A percentile compares a stretch with the other conserved stretches of the same genome.
These are phyloP conservation scores for Plasmodium gaboni DNA, from an alignment of 169 alveolate species.

Conservation along the genomic window DNA sequence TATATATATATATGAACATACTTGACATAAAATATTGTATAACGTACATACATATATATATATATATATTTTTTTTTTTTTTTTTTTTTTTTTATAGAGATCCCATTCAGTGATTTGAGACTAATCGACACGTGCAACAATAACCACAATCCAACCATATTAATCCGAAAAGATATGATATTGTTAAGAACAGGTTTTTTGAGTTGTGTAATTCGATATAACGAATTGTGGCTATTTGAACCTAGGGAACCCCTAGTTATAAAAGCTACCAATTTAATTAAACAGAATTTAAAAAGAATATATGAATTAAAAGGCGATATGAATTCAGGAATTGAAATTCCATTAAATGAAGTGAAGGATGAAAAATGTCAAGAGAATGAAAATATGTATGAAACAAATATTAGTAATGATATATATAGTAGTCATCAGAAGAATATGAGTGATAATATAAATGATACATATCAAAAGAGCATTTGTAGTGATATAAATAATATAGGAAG, in stretches of 20 bases:
- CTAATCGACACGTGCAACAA: conserved; percentile 47
- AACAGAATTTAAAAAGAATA: conserved; percentile 22
- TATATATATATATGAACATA: neutral
- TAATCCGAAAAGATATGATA: conserved; percentile 48
- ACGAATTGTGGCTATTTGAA: conserved; percentile 51
- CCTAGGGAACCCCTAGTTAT: conserved; percentile 31
- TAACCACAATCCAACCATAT: conserved; percentile 63
- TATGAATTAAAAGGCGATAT: neutral
- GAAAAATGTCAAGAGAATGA: too few relatives aligned
- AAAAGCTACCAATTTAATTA: conserved; percentile 46
- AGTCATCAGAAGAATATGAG: too few relatives aligned
- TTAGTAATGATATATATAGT: too few relatives aligned
- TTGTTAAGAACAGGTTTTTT: conserved; percentile 52
- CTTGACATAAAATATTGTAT: neutral
- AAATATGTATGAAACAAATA: too few relatives aligned
- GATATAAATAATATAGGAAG: too few relatives aligned
- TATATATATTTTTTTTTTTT: neutral
- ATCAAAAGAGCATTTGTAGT: too few relatives aligned
- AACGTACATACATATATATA: neutral
- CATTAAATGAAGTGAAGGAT: too few relatives aligned
- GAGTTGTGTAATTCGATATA: conserved; percentile 56
- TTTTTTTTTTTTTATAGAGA: conserved; percentile 13
- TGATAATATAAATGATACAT: too few relatives aligned
- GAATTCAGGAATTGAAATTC: neutral
- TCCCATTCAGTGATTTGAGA: conserved; percentile 54